These are phyloP conservation scores for Curvularia sp. DNA, from an alignment of 2,329 filamentous ascomycete genomes.

Conservation along the genomic window DNA sequence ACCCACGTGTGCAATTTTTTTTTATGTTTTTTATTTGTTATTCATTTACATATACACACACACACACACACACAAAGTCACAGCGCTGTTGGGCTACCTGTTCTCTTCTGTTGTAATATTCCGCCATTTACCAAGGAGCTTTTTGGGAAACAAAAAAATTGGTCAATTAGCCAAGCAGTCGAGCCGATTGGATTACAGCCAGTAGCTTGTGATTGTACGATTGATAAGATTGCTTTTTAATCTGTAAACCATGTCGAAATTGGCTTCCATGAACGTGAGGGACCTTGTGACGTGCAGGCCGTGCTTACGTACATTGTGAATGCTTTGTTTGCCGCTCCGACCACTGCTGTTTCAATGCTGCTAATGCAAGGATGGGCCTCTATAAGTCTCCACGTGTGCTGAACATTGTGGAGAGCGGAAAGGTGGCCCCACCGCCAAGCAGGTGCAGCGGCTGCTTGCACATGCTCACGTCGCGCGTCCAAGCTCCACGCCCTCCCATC, in stretches of 20 bases:
- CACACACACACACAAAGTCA: not conserved
- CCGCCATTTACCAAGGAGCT: conserved; percentile 4
- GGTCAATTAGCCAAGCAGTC: conserved; percentile 7
- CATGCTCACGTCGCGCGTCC: conserved; percentile 10
- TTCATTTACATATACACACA: not conserved
- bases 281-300: not conserved
- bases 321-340: not conserved
- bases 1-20: conserved; percentile 9
- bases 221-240: not conserved
- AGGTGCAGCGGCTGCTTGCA: conserved; percentile 5
- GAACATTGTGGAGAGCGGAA: conserved; percentile 13
- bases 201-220: conserved; percentile 3
- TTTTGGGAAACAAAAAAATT: conserved; percentile 7
- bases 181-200: conserved; percentile 4
- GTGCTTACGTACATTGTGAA: not conserved
- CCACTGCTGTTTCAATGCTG: conserved; percentile 6
- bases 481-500: conserved; percentile 13
- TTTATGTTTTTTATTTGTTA: not conserved
- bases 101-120: conserved; percentile 15
- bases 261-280: not conserved
- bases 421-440: conserved; percentile 21
- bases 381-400: conserved; percentile 7
- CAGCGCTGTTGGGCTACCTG: conserved; percentile 6
- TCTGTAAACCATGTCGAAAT: not conserved
- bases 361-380: conserved; percentile 7